Conservation (phyloP, 2,329 filamentous ascomycete genomes). For the Pezicula rhizophila region DNA sequence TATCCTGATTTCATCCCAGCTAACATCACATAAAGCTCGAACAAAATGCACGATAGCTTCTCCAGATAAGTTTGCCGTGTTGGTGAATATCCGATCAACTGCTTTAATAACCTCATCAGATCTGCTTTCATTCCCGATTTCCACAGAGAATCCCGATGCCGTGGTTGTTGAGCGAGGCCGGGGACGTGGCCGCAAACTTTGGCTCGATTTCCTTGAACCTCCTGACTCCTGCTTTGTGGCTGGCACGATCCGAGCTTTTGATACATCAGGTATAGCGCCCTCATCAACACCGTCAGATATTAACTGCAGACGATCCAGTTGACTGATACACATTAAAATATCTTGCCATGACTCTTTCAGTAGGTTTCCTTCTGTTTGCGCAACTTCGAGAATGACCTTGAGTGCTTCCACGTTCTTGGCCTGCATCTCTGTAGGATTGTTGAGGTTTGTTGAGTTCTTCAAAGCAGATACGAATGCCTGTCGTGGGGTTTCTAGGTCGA, state of each 20-base stretch:
- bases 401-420: constrained; percentile 95
- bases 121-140: constrained; percentile 85
- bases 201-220: constrained; percentile 61
- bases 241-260: constrained; percentile 68
- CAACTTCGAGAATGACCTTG: constrained; percentile 85
- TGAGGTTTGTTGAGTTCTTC: constrained; percentile 89
- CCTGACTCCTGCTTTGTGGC: constrained; percentile 43
- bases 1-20: constrained; percentile 98
- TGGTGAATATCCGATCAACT: constrained; percentile 94
- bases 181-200: constrained; percentile 42
- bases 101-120: constrained; percentile 89
- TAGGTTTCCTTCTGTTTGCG: constrained; percentile 85
- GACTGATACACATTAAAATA: constrained; percentile 88
- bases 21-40: constrained; percentile 85
- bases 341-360: constrained; percentile 92
- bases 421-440: constrained; percentile 91
- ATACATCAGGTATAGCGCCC: constrained; percentile 84
- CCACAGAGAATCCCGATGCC: constrained; percentile 50
- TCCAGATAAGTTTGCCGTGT: constrained; percentile 86
- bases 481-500: constrained; percentile 86
- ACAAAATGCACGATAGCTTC: constrained; percentile 97
- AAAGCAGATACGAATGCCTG: constrained; percentile 93
- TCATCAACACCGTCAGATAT: constrained; percentile 94
- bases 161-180: constrained; percentile 45
- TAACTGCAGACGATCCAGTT: constrained; percentile 89